Conservation (phyloP, 169 alveolate genomes). For the Cyclospora cayetanensis region DNA sequence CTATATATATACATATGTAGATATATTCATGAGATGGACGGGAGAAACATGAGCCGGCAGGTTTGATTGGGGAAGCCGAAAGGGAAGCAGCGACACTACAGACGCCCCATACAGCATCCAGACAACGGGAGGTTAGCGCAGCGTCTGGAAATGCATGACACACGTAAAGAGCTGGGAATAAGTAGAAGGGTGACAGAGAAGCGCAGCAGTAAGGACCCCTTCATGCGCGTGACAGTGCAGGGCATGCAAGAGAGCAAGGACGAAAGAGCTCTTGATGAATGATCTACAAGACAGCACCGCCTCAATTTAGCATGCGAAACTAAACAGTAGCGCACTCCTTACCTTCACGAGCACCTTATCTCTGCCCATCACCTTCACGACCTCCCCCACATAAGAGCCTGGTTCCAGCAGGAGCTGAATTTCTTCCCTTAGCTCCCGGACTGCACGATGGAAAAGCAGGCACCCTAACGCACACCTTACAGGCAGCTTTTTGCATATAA, state of each 20-base stretch:
- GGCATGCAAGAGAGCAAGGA: background rate
- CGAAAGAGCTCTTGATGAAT: background rate
- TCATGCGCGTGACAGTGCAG: background rate
- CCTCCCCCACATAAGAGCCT: constrained; percentile 98
- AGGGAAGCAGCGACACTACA: background rate
- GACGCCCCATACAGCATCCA: too few relatives aligned
- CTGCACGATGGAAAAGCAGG: too few relatives aligned
- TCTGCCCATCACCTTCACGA: constrained; percentile 97
- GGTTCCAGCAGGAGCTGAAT: constrained; percentile 94
- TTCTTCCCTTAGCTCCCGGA: constrained; percentile 96
- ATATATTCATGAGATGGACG: background rate
- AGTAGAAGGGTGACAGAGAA: background rate
- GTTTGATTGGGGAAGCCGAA: too few relatives aligned
- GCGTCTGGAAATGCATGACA: too few relatives aligned
- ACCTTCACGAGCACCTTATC: constrained; percentile 97
- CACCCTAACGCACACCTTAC: too few relatives aligned
- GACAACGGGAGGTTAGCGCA: too few relatives aligned
- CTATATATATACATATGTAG: too few relatives aligned
- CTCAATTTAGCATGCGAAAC: background rate
- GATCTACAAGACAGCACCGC: background rate
- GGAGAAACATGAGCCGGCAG: background rate
- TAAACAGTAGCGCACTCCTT: constrained; percentile 79
- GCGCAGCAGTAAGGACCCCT: background rate
- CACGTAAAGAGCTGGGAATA: background rate
- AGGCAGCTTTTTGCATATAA: too few relatives aligned